Conservation (phyloP, 2,329 filamentous ascomycete genomes). For the Trichoderma harzianum region DNA sequence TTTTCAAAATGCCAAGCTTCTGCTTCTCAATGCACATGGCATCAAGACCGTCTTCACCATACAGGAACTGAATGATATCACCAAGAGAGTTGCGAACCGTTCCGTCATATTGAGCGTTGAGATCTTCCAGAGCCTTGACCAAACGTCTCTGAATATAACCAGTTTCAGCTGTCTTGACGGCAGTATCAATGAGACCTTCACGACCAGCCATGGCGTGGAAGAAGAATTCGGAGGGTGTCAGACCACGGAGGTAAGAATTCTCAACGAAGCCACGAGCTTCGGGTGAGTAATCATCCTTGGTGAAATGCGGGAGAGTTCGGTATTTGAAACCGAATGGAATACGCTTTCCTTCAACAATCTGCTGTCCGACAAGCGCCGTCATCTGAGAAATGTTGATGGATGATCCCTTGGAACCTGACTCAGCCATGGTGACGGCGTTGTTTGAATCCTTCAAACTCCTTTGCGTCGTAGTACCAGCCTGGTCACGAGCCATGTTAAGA, state of each 20-base stretch:
- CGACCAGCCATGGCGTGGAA: slow-evolving; percentile 99
- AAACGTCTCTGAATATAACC: slow-evolving; percentile 98
- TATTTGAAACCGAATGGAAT: slow-evolving; percentile 99
- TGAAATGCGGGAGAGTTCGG: slow-evolving; percentile 93
- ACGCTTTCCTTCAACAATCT: slow-evolving; percentile 97
- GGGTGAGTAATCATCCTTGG: slow-evolving; percentile 97
- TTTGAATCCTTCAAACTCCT: slow-evolving; percentile 92
- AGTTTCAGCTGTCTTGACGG: slow-evolving; percentile 98
- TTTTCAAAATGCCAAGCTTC: slow-evolving; percentile 78
- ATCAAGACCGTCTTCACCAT: slow-evolving; percentile 95
- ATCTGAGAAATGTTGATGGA: slow-evolving; percentile 99
- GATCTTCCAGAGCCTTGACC: slow-evolving; percentile 96
- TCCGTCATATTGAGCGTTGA: slow-evolving; percentile 95
- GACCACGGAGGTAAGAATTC: slow-evolving; percentile 93
- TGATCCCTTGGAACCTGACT: slow-evolving; percentile 95
- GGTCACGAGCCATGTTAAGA: slow-evolving; percentile 92
- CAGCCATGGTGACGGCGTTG: slow-evolving; percentile 94
- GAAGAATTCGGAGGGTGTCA: slow-evolving; percentile 96
- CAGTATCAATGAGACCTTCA: slow-evolving; percentile 98
- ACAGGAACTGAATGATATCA: slow-evolving; percentile 95
- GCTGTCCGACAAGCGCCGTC: slow-evolving; percentile 95
- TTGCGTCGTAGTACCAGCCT: slow-evolving; percentile 88
- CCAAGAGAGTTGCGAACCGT: slow-evolving; percentile 96
- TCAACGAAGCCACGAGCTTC: slow-evolving; percentile 97
- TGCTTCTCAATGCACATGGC: slow-evolving; percentile 93